Evolutionary conservation across 1,139 yeast species (phyloP).

Genomic region (Taphrina betulina): DNA sequence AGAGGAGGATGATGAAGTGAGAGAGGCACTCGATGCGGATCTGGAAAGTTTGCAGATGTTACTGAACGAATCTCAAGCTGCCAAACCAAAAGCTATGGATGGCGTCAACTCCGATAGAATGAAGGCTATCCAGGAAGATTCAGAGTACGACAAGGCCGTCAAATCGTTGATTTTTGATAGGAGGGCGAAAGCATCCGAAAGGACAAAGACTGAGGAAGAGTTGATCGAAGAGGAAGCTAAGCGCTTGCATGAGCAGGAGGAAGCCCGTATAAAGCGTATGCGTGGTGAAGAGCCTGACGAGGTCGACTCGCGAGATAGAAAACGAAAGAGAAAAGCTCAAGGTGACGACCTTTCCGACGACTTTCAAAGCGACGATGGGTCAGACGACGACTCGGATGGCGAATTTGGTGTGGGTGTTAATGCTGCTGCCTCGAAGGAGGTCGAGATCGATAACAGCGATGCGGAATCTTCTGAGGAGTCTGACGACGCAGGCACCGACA

Average conservation of each 20-base stretch:
- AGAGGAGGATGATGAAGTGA: constrained; percentile 65
- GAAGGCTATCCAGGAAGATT: constrained; percentile 47
- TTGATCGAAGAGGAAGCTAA: constrained; percentile 62
- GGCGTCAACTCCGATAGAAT: constrained; percentile 40
- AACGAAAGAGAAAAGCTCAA: constrained; percentile 33
- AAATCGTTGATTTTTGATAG: constrained; percentile 78
- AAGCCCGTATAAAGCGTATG: constrained; percentile 80
- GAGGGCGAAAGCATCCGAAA: constrained; percentile 92
- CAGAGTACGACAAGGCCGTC: constrained; percentile 71
- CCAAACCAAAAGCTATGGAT: constrained; percentile 39
- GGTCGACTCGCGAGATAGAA: constrained; percentile 48
- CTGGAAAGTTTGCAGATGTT: constrained; percentile 58
- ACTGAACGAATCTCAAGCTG: constrained; percentile 35
- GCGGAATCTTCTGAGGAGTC: constrained; percentile 36
- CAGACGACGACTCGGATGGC: constrained; percentile 33
- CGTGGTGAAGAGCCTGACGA: constrained; percentile 75
- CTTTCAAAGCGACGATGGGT: constrained; percentile 42
- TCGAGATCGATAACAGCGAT: background rate
- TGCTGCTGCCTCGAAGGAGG: constrained; percentile 22
- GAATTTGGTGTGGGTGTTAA: constrained; percentile 29
- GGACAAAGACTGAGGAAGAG: constrained; percentile 92
- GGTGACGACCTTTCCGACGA: constrained; percentile 48
- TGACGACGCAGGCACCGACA: background rate
- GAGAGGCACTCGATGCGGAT: constrained; percentile 73
- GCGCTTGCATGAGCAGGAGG: constrained; percentile 66